A percentile compares a stretch with the other conserved stretches of the same genome.
Evolutionary conservation across 108 stramenopile genomes (phyloP).

Genomic region (Cyclotella sp.): DNA sequence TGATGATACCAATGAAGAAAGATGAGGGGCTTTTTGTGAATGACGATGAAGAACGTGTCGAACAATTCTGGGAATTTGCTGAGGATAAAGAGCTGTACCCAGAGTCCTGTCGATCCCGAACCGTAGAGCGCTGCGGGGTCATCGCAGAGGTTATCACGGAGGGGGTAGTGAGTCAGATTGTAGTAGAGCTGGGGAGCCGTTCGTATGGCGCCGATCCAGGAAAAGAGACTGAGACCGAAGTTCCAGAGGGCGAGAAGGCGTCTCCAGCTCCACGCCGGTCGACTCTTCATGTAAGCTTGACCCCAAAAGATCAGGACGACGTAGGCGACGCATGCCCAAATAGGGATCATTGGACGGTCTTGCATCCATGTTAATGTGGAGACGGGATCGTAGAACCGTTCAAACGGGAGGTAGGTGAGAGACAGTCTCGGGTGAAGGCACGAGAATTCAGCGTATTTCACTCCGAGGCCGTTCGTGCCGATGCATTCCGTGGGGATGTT

Average conservation of each 20-base stretch:
- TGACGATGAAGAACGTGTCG: conserved; percentile 97
- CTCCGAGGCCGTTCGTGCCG: conserved; percentile 52
- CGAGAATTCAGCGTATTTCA: conserved; percentile 59
- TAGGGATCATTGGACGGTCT: conserved; percentile 47
- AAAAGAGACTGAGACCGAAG: conserved; percentile 84
- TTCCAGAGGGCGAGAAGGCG: conserved; percentile 86
- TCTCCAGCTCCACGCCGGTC: conserved; percentile 74
- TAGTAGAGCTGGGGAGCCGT: conserved; percentile 88
- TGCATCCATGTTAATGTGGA: conserved; percentile 52
- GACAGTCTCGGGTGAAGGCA: conserved; percentile 55
- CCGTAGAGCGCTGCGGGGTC: conserved; percentile 79
- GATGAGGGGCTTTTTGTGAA: conserved; percentile 95
- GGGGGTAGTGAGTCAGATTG: conserved; percentile 66
- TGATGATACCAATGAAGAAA: conserved; percentile 99
- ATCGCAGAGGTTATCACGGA: conserved; percentile 78
- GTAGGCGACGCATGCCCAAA: conserved; percentile 52
- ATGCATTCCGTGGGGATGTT: conserved; percentile 55
- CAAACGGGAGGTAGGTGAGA: conserved; percentile 49
- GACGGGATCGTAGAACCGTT: conserved; percentile 55
- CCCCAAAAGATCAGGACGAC: conserved; percentile 52
- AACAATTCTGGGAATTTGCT: conserved; percentile 95
- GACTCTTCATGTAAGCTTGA: conserved; percentile 46
- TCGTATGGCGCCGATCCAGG: conserved; percentile 85
- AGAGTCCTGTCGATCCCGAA: conserved; percentile 84
- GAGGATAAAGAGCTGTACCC: conserved; percentile 94